Conservation (phyloP, 2,329 filamentous ascomycete species). For the Blastomyces gilchristii region DNA sequence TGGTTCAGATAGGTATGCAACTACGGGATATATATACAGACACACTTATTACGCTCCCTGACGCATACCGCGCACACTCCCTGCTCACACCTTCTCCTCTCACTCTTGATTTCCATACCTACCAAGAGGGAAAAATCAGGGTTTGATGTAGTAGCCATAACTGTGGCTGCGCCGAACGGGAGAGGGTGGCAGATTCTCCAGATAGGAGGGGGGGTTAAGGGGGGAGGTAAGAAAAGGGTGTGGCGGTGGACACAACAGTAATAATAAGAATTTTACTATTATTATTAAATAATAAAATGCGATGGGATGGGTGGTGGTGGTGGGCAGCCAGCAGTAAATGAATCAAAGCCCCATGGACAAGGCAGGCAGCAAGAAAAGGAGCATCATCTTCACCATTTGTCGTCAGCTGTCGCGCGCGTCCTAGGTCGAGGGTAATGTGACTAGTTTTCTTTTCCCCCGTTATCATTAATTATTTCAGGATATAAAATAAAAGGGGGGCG, state of each 20-base stretch:
- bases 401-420: conserved; percentile 5
- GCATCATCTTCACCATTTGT: background rate
- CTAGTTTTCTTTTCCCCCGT: background rate
- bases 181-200: background rate
- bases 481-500: conserved; percentile 11
- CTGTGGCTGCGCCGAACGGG: background rate
- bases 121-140: background rate
- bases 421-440: conserved; percentile 7
- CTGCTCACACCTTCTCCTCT: background rate
- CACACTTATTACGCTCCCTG: background rate
- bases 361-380: background rate
- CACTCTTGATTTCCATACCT: background rate
- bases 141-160: background rate
- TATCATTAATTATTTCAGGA: background rate
- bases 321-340: background rate
- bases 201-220: background rate
- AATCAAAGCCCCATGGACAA: conserved; percentile 2
- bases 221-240: no score
- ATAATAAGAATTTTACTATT: background rate
- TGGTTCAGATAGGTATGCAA: no score
- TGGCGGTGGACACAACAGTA: background rate
- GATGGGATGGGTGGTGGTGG: background rate
- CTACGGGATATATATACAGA: background rate
- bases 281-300: background rate
- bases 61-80: background rate